A percentile compares a stretch with the other conserved stretches of the same genome.
These are phyloP conservation scores for Paramecium primaurelia DNA, from an alignment of 73 alveolate species.

Conservation along the genomic window DNA sequence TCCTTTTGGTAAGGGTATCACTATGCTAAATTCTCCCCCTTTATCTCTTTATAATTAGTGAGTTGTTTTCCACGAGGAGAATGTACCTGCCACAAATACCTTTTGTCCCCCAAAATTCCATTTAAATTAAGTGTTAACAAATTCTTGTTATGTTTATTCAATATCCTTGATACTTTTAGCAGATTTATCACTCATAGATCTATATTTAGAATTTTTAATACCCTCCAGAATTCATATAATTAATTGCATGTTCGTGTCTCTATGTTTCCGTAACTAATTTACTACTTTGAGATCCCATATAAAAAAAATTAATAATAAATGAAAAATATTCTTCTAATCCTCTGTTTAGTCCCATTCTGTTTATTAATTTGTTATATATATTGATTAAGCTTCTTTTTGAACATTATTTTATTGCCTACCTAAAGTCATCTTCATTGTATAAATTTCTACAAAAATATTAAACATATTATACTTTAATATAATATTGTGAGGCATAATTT, in stretches of 20 bases:
- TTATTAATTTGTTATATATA: too few relatives aligned
- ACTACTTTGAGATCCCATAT: constrained; percentile 62
- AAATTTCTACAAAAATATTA: too few relatives aligned
- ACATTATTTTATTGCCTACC: too few relatives aligned
- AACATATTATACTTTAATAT: too few relatives aligned
- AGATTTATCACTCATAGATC: constrained; percentile 21
- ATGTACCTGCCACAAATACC: constrained; percentile 75
- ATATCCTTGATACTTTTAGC: background rate
- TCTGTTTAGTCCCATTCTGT: background rate
- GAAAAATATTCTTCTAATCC: background rate
- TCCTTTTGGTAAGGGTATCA: constrained; percentile 64
- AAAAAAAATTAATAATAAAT: background rate
- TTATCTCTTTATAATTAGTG: constrained; percentile 70
- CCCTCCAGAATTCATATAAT: constrained; percentile 61
- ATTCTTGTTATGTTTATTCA: background rate
- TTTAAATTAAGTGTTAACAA: constrained; percentile 62
- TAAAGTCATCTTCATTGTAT: too few relatives aligned
- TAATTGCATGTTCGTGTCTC: constrained; percentile 5
- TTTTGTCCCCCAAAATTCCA: constrained; percentile 85
- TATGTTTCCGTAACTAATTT: constrained; percentile 55
- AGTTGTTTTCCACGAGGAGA: constrained; percentile 79
- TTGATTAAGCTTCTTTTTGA: too few relatives aligned
- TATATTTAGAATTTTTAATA: background rate
- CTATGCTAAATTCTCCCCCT: constrained; percentile 13
- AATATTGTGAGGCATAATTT: too few relatives aligned